Base-by-base conservation (phyloP, 208 protist species). In the Trypanosoma avium region DNA sequence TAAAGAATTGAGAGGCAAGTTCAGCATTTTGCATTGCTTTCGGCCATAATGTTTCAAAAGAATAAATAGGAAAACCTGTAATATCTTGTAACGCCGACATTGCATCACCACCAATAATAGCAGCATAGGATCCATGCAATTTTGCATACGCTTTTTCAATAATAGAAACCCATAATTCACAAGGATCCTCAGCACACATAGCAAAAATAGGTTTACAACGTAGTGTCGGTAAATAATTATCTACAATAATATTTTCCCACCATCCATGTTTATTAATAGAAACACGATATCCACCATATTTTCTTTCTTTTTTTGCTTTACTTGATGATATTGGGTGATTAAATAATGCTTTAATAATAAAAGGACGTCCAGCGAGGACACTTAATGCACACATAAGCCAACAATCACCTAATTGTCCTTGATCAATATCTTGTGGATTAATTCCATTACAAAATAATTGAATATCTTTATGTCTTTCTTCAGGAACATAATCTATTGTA, bases 131-230 rank as follows among this genome's bases (percentile, higher is more conserved):
- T 26, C 88, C 88, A 57, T 90, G 81, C 33, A 88, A 22, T 70
- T 96, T 97, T 15, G 90, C 88, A 63, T 95, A 97, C 8, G 90
- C 92, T 76, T 97, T 97, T 63, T 97, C 69, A 13, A 93, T 47
- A 17, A 97, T 66, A 21, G 73, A 59, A 12, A 86, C 65, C 90
- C 93, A 97, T 43, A 95, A 50, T 73, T 96, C 85, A 21, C 67
- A 46, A 27, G 82, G 77, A 47, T 96, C 86, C 6, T 58, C 66
- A 36, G 79, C 80, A 38, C 66, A 71, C 42, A 75, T 73, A 12
- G 79, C 83, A 63, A 86, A 95, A 48, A 79, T 87, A 3, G 82
- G 80, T 29, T 61, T 58, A 17, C 77, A 76, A 49, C 75, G 75
- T 4, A 68, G 64, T 17, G 81, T 77, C 19, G 90, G 86, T 17